Evolutionary conservation across 176 grass and related monocot genomes (phyloP), one percentile per base, ranked within the genome.

Genomic region (Phoenix roebelenii): DNA sequence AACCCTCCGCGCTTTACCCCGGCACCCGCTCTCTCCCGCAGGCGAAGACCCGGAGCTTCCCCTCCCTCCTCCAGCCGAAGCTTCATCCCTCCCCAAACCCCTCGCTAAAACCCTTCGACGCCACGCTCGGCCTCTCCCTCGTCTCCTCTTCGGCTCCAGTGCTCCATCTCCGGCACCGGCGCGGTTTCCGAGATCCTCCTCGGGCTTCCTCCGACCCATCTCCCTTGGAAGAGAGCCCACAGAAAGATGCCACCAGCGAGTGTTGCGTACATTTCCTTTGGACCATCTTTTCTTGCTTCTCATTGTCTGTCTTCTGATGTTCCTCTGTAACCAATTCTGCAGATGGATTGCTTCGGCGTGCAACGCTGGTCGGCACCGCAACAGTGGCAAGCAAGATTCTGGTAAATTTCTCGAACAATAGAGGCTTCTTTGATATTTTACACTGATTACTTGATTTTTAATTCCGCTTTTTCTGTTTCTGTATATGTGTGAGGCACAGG

Each of bases 361-460:
- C 58, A 23, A 60, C 23, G 4, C 16, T 60, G 5, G 58, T 60
- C 17, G 58, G 58, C 29, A 15, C 58, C 7, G 58, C 26, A n/a
- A 60, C 58, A 7, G 26, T 60, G 58, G 58, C 58, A 35, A 60
- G 58, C 58, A 60, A 60, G 26, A 60, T 60, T 35, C 58, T 60
- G 58, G 58, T 60, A n/a, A 18, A 17, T 32, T 7, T 60, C 25
- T 17, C n/a, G 16, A 60, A 7, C 0, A 7, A 25, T 35, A 17
- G 35, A 35, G 18, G 15, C 17, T 60, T 23, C 0, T 44, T 39
- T 44, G 9, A 44, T 59, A 4, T 59, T 26, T 59, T 60, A 28
- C 58, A 16, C 25, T 35, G 17, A 35, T 29, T 29, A 28, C 29
- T 60, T 25, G 5, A 4, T 28, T 60, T 35, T n/a, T 10, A 29